Evolutionary conservation across 352 stramenopile genomes (phyloP).

Genomic region (Phytophthora nicotianae): DNA sequence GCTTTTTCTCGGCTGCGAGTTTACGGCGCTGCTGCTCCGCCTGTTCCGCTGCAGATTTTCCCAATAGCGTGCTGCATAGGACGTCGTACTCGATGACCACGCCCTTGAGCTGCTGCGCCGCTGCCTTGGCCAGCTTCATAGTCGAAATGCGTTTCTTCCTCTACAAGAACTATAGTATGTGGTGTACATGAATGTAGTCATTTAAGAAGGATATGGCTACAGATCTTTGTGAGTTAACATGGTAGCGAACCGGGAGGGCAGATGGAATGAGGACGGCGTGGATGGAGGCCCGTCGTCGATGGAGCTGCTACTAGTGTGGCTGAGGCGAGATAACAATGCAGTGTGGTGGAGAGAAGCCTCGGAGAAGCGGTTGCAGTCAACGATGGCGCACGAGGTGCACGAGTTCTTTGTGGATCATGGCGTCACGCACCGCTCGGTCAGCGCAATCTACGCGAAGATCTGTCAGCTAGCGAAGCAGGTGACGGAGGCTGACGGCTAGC

Average conservation of each 20-base stretch:
- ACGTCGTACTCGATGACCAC: constrained; percentile 83
- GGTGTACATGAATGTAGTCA: constrained; percentile 13
- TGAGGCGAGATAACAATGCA: constrained; percentile 2
- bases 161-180: constrained; percentile 23
- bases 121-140: constrained; percentile 76
- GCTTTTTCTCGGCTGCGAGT: constrained; percentile 17
- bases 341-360: neutral
- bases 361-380: neutral
- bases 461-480: neutral
- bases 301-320: constrained; percentile 7
- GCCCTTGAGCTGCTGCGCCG: constrained; percentile 72
- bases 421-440: neutral
- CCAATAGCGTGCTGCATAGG: constrained; percentile 72
- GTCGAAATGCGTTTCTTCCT: constrained; percentile 1
- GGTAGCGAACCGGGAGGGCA: neutral
- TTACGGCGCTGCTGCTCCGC: constrained; percentile 36
- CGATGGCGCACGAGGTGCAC: neutral
- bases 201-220: neutral
- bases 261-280: constrained; percentile 18
- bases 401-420: neutral
- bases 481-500: neutral
- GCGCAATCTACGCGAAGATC: neutral
- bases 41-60: constrained; percentile 43
- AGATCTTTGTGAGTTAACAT: neutral
- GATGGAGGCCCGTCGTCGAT: constrained; percentile 13